Evolutionary conservation across 73 alveolate genomes (phyloP).

Genomic region (Tetrahymena borealis): DNA sequence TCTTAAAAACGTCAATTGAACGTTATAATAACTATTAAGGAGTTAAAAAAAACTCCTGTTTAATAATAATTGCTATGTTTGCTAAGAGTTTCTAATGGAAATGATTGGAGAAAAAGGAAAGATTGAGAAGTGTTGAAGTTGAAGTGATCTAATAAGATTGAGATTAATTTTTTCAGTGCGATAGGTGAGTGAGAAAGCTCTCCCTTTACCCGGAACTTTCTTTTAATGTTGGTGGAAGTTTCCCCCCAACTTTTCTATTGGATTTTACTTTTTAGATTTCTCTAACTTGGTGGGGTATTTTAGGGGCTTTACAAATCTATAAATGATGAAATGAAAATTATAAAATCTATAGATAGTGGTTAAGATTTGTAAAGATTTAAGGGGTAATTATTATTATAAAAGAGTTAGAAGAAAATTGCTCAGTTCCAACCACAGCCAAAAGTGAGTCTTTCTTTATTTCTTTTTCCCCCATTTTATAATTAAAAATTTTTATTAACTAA

Average conservation of each 20-base stretch:
- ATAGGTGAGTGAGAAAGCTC: background rate
- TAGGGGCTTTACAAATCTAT: background rate
- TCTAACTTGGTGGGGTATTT: background rate
- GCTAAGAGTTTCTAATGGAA: background rate
- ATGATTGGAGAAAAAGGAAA: background rate
- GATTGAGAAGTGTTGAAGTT: background rate
- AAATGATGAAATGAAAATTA: background rate
- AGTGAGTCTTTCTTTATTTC: background rate
- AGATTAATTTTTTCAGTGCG: background rate
- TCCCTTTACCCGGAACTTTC: slow-evolving; percentile 4
- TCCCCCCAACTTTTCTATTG: background rate
- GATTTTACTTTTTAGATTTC: background rate
- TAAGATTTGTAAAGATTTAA: background rate
- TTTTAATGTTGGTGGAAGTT: background rate
- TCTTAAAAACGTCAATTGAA: background rate
- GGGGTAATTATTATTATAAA: background rate
- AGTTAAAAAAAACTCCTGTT: background rate
- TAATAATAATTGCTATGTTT: background rate
- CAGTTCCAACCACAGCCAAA: background rate
- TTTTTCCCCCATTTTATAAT: background rate
- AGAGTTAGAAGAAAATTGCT: background rate
- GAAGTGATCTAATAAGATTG: background rate
- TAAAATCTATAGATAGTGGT: background rate
- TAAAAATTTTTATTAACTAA: background rate
- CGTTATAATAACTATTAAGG: background rate